A percentile compares a stretch with the other conserved stretches of the same genome.
phyloP scores from a whole-genome alignment of 1,284 basidiomycete genomes.

The Sphagnurus paluster region DNA sequence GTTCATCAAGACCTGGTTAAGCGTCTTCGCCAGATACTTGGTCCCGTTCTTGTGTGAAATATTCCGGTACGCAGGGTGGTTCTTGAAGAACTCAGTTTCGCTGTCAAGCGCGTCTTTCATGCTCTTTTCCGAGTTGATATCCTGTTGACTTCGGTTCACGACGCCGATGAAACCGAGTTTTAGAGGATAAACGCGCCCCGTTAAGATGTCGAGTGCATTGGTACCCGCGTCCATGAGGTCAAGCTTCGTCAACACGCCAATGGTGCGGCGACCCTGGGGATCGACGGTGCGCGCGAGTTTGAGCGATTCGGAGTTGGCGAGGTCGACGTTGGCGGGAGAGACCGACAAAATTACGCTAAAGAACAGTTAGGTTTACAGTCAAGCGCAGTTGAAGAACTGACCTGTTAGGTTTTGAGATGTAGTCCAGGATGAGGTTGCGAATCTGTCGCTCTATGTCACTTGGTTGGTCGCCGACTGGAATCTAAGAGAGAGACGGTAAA shows the following conservation, averaged over 20 bases:
- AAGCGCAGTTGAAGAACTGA: conserved; percentile 33
- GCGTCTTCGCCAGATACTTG: conserved; percentile 89
- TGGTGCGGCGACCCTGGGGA: conserved; percentile 92
- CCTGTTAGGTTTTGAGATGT: conserved; percentile 97
- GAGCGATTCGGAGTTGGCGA: conserved; percentile 97
- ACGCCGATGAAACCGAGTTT: conserved; percentile 98
- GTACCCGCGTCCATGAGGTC: conserved; percentile 99
- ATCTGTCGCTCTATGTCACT: conserved; percentile 98
- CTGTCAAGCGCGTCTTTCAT: conserved; percentile 84
- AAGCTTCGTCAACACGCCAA: conserved; percentile 95
- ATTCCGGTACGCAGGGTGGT: conserved; percentile 91
- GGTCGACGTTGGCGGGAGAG: conserved; percentile 95
- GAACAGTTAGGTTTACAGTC: conserved; percentile 7
- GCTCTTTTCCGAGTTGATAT: conserved; percentile 90
- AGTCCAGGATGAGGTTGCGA: conserved; percentile 89
- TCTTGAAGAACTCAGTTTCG: conserved; percentile 92
- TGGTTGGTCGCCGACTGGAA: conserved; percentile 88
- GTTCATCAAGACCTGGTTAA: conserved; percentile 96
- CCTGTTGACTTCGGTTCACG: conserved; percentile 96
- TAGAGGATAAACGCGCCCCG: conserved; percentile 94
- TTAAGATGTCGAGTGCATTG: conserved; percentile 95
- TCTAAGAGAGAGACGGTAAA: conserved; percentile 42
- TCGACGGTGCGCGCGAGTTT: conserved; percentile 96
- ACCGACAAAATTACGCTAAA: conserved; percentile 92
- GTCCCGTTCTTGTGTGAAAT: conserved; percentile 98